Base-by-base conservation (phyloP, 768 basidiomycete species). In the Amanita brunnescens region DNA sequence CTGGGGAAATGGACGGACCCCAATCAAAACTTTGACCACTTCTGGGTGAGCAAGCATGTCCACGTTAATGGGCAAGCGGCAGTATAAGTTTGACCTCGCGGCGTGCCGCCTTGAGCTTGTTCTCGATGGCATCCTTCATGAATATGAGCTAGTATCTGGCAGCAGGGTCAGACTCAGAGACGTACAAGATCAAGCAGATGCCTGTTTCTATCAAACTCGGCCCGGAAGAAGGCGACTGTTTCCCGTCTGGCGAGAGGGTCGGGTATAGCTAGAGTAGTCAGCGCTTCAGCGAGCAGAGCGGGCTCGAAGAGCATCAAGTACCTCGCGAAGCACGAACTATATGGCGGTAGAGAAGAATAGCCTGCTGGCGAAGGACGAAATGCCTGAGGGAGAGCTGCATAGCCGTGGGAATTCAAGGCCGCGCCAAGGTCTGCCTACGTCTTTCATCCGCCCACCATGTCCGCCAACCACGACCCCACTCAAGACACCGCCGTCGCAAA, bases 241-340 rank as follows among this genome's bases (percentile, higher is more conserved):
- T 90, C 87, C 53, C 65, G 64, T 53, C 87, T 76, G 24, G 83
- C 72, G 52, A 62, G 61, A 47, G 72, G 72, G 66, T 89, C 77
- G 32, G 78, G 79, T 45, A 91, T 82, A 37, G 64, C 88, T 89
- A 56, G 38, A 49, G 45, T 20, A 40, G 54, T 49, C 39, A 26
- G n/a, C n/a, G n/a, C n/a, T n/a, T n/a, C n/a, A n/a, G 49, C 38
- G 29, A 46, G 45, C 13, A 30, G 23, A 18, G n/a, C 29, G 24
- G 29, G 42, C 42, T n/a, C 55, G 54, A 12, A 47, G 44, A 21
- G 32, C 50, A 51, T 55, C 46, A 35, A 26, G 59, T 60, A 87
- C 88, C 72, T 72, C 76, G 73, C 6, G 85, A 80, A 10, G 84
- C 80, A 45, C 87, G 80, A 57, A 88, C 73, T n/a, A 79, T 76